phyloP scores from a whole-genome alignment of 768 basidiomycete species.

The Agaricus bisporus region DNA sequence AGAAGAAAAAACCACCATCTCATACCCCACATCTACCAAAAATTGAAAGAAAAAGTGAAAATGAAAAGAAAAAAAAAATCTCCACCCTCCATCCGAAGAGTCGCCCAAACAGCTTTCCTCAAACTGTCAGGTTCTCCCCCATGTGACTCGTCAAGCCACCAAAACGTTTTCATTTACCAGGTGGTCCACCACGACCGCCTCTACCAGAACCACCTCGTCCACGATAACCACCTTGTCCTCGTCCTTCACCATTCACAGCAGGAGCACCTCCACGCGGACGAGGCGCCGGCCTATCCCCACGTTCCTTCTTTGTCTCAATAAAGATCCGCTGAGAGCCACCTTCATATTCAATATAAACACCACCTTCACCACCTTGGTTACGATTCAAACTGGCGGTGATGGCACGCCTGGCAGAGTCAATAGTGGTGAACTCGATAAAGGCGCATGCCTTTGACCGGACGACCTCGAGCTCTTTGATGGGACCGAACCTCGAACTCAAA shows the following conservation, averaged over 20 bases:
- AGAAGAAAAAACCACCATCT: not conserved
- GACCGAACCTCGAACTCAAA: slow-evolving; percentile 64
- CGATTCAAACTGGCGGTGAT: slow-evolving; percentile 67
- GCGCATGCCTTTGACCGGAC: slow-evolving; percentile 87
- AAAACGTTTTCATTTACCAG: slow-evolving; percentile 7
- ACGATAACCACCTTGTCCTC: slow-evolving; percentile 23
- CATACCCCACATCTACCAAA: slow-evolving; percentile 1
- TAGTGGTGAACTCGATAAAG: slow-evolving; percentile 79
- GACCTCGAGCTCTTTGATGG: slow-evolving; percentile 84
- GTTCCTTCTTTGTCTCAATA: slow-evolving; percentile 90
- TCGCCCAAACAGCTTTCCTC: no score
- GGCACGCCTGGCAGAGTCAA: slow-evolving; percentile 82
- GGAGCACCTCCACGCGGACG: slow-evolving; percentile 61
- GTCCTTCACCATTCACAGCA: slow-evolving; percentile 40
- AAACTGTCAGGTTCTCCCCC: not conserved
- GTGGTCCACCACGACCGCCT: slow-evolving; percentile 22
- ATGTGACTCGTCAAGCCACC: not conserved
- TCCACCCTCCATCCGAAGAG: not conserved
- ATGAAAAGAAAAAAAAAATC: no score
- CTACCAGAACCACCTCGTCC: slow-evolving; percentile 23
- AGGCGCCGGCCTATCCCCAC: slow-evolving; percentile 75
- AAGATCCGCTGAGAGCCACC: slow-evolving; percentile 54
- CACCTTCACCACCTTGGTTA: slow-evolving; percentile 81
- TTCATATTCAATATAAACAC: slow-evolving; percentile 69
- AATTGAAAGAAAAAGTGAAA: not conserved